Evolutionary conservation across 1,139 yeast species (phyloP).

Genomic region (Arxiozyma bovina): DNA sequence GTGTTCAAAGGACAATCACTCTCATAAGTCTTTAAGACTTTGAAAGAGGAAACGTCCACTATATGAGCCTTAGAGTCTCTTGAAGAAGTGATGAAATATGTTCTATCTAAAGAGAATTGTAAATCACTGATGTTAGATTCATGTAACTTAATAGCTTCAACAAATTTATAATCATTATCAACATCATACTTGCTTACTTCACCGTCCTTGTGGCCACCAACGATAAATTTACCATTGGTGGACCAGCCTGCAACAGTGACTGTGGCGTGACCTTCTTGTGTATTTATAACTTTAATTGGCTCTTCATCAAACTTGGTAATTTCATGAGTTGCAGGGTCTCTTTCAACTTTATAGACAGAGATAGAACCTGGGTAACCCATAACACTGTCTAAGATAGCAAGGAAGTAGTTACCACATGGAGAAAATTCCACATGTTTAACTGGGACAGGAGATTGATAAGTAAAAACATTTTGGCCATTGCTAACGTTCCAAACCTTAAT

Average conservation of each 20-base stretch:
- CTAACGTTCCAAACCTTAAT: constrained; percentile 78
- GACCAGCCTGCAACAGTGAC: constrained; percentile 89
- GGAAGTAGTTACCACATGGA: constrained; percentile 58
- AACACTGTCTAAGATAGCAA: constrained; percentile 83
- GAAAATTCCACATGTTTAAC: constrained; percentile 85
- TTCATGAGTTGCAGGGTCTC: constrained; percentile 35
- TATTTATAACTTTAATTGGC: constrained; percentile 58
- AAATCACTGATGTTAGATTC: constrained; percentile 76
- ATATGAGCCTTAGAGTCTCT: constrained; percentile 85
- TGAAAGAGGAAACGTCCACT: constrained; percentile 68
- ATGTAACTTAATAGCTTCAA: constrained; percentile 56
- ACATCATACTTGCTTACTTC: constrained; percentile 72
- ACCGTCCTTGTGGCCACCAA: constrained; percentile 89
- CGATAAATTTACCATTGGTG: constrained; percentile 59
- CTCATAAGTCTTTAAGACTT: constrained; percentile 62
- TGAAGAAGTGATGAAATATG: constrained; percentile 87
- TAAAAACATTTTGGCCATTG: constrained; percentile 67
- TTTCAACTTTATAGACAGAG: constrained; percentile 53
- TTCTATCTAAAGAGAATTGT: constrained; percentile 78
- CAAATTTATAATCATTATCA: constrained; percentile 53
- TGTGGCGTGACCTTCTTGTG: constrained; percentile 46
- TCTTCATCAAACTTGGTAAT: constrained; percentile 32
- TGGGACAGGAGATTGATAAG: constrained; percentile 75
- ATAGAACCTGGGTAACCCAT: constrained; percentile 86
- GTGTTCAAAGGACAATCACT: constrained; percentile 95